These are phyloP conservation scores for Alisma plantagoaquatica DNA, from an alignment of 106 monocot species.

Conservation along the genomic window DNA sequence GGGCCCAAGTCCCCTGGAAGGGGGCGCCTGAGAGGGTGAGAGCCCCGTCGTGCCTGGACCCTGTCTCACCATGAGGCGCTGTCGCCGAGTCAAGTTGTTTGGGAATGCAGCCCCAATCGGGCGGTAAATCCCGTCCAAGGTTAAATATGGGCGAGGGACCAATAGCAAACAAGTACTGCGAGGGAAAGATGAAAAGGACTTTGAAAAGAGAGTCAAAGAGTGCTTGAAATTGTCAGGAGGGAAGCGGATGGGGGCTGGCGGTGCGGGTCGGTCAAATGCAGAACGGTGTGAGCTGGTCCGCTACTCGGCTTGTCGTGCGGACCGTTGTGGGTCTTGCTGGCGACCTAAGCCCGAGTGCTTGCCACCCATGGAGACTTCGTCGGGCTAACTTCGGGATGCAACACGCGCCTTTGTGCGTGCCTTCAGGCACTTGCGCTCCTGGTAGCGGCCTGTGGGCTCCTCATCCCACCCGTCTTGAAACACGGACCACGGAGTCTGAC, in stretches of 20 bases:
- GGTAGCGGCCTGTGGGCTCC: conserved; percentile 13
- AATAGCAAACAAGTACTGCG: conserved; percentile 15
- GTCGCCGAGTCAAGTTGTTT: conserved; percentile 20
- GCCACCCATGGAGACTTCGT: conserved; percentile 2
- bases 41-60: conserved; percentile 11
- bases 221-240: conserved; percentile 23
- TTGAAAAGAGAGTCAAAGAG: conserved; percentile 26
- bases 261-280: conserved; percentile 4
- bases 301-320: conserved; percentile 19
- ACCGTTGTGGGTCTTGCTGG: conserved; percentile 10
- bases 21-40: conserved; percentile 18
- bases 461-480: conserved; percentile 37
- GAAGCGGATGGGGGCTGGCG: conserved; percentile 17
- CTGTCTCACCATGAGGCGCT: conserved; percentile 5
- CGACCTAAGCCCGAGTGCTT: conserved; percentile 10
- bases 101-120: conserved; percentile 19
- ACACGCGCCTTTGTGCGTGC: no score
- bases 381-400: conserved; percentile 3
- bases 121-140: conserved; percentile 21
- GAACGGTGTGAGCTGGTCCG: conserved; percentile 11
- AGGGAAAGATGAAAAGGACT: conserved; percentile 22
- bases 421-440: background rate
- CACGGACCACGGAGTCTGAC: conserved; percentile 35
- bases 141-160: conserved; percentile 18
- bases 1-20: conserved; percentile 13